These are phyloP conservation scores for Chloris gayana DNA, from an alignment of 176 grass and related monocot genomes.

Conservation along the genomic window DNA sequence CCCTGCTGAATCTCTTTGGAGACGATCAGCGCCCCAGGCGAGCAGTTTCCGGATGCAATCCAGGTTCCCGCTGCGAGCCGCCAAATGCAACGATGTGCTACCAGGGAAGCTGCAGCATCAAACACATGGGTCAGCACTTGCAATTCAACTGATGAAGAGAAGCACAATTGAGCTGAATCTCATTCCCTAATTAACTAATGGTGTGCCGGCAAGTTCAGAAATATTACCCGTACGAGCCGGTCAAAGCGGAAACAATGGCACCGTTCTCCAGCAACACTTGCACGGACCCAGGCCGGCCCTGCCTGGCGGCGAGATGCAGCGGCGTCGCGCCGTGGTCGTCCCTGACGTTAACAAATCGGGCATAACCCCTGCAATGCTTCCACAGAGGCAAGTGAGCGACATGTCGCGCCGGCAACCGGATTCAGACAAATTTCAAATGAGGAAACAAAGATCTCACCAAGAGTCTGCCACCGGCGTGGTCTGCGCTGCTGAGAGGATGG, in stretches of 20 bases:
- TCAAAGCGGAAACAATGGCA: constrained; percentile 73
- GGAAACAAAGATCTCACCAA: constrained; percentile 49
- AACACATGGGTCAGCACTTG: background rate
- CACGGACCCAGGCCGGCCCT: constrained; percentile 58
- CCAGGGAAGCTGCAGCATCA: constrained; percentile 65
- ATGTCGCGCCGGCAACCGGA: background rate
- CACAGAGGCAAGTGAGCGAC: constrained; percentile 30
- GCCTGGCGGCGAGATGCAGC: constrained; percentile 84
- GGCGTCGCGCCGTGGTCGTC: constrained; percentile 85
- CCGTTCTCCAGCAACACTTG: constrained; percentile 80
- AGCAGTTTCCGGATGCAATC: constrained; percentile 82
- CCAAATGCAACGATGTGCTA: constrained; percentile 76
- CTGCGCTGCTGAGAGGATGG: constrained; percentile 74
- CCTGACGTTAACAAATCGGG: constrained; percentile 82
- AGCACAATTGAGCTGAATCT: background rate
- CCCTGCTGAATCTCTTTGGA: constrained; percentile 85
- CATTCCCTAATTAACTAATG: background rate
- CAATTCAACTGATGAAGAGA: background rate
- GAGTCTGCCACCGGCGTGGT: constrained; percentile 69
- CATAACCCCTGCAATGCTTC: constrained; percentile 68
- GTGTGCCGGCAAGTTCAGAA: background rate
- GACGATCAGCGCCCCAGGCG: constrained; percentile 89
- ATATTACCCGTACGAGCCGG: constrained; percentile 72
- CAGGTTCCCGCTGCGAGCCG: constrained; percentile 71
- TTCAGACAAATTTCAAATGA: background rate